phyloP scores from a whole-genome alignment of 1,139 yeast genomes.

The Candida tunisiensis region DNA sequence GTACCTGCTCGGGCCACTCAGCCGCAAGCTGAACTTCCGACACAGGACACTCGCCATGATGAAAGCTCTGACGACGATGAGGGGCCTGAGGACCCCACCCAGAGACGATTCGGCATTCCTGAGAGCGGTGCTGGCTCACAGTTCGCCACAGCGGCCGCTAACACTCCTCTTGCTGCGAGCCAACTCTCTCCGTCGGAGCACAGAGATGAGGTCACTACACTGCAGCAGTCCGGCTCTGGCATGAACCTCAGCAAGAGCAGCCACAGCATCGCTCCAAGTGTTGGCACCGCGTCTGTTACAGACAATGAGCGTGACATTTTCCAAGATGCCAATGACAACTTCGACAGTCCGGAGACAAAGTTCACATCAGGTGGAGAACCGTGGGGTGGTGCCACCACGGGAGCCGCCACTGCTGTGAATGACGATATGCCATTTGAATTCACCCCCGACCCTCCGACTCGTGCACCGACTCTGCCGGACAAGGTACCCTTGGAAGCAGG shows the following conservation, averaged over 20 bases:
- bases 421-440: slow-evolving; percentile 6
- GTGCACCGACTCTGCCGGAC: no score
- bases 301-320: slow-evolving; percentile 1
- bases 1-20: no score
- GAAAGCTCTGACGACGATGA: no score
- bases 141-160: neutral
- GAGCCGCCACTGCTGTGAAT: no score
- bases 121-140: no score
- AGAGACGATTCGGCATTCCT: no score
- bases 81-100: no score
- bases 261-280: slow-evolving; percentile 11
- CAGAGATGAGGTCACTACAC: neutral
- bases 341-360: slow-evolving; percentile 28
- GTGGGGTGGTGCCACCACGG: no score
- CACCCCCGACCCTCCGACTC: neutral
- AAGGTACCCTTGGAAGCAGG: no score
- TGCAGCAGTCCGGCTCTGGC: slow-evolving; percentile 2
- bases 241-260: slow-evolving; percentile 5
- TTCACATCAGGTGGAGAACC: no score
- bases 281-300: slow-evolving; percentile 2
- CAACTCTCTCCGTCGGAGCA: neutral
- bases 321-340: slow-evolving; percentile 13
- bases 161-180: slow-evolving; percentile 1
- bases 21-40: no score
- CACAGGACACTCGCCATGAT: no score